Conservation (phyloP, 371 early-diverging fungal genomes). For the Fennellomyces sp. region DNA sequence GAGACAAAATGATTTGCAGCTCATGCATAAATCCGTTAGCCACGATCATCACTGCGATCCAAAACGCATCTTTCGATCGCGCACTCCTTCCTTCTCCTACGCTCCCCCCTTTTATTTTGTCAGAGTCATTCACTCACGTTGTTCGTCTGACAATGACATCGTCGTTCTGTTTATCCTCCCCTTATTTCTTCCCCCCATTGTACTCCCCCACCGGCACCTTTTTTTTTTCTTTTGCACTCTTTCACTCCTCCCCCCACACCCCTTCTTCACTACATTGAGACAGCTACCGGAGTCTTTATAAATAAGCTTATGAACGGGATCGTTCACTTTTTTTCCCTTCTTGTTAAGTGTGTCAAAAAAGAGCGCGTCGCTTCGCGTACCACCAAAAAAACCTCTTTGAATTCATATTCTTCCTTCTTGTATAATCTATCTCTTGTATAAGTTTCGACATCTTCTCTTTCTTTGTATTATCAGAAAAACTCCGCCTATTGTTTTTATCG, state of each 20-base stretch:
- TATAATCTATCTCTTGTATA: conserved; percentile 1
- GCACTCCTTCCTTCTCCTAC: not conserved
- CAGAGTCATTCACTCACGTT: not conserved
- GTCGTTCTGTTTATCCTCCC: not conserved
- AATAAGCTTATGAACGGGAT: conserved; percentile 66
- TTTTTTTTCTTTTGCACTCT: no score
- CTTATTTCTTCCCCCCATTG: not conserved
- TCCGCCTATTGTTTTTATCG: not conserved
- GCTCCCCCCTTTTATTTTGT: not conserved
- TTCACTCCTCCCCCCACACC: no score
- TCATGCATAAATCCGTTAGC: not conserved
- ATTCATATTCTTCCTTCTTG: not conserved
- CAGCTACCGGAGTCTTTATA: conserved; percentile 16
- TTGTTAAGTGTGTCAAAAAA: not conserved
- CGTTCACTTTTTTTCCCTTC: conserved; percentile 70
- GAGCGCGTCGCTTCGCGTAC: conserved; percentile 4
- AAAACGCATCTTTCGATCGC: not conserved
- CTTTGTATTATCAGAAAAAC: conserved; percentile 3
- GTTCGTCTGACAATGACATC: not conserved
- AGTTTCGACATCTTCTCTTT: not conserved
- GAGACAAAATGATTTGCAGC: not conserved
- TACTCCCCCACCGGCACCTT: not conserved
- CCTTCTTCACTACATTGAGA: no score
- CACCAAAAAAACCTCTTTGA: not conserved
- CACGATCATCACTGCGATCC: not conserved